Percentiles rank a stretch among this genome's conserved stretches.
phyloP scores from a whole-genome alignment of 148 eudicot species.

The Suaeda aralocaspica region DNA sequence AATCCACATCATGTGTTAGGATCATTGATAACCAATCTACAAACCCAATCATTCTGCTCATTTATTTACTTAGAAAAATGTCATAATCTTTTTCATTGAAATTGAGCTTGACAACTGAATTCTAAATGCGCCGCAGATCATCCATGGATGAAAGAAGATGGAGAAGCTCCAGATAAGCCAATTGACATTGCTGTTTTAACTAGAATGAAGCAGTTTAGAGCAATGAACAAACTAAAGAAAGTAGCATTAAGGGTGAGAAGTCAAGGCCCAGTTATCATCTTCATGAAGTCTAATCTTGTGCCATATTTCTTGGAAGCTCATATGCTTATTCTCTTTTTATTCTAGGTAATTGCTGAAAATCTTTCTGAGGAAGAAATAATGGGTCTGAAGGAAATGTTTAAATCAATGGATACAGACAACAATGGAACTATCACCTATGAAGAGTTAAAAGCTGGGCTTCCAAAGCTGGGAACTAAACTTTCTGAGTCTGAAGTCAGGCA shows the following conservation, averaged over 20 bases:
- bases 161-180: constrained; percentile 98
- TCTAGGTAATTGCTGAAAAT: constrained; percentile 93
- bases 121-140: constrained; percentile 56
- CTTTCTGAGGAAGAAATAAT: constrained; percentile 95
- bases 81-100: not conserved
- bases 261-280: not conserved
- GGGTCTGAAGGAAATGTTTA: constrained; percentile 96
- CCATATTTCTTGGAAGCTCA: constrained; percentile 5
- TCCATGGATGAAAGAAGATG: constrained; percentile 97
- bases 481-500: constrained; percentile 91
- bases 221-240: constrained; percentile 98
- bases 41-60: no score
- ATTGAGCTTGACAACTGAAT: constrained; percentile 1
- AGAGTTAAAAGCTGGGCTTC: constrained; percentile 88
- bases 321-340: constrained; percentile 14
- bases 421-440: constrained; percentile 91
- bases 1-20: no score
- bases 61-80: not conserved
- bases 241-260: constrained; percentile 79
- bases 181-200: constrained; percentile 86
- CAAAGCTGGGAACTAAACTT: constrained; percentile 81
- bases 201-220: constrained; percentile 99
- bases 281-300: not conserved
- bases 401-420: constrained; percentile 86
- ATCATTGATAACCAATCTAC: no score